A percentile compares a stretch with the other conserved stretches of the same genome.
Conservation (phyloP, 1,139 yeast genomes). For the Diutina neorugosa region DNA sequence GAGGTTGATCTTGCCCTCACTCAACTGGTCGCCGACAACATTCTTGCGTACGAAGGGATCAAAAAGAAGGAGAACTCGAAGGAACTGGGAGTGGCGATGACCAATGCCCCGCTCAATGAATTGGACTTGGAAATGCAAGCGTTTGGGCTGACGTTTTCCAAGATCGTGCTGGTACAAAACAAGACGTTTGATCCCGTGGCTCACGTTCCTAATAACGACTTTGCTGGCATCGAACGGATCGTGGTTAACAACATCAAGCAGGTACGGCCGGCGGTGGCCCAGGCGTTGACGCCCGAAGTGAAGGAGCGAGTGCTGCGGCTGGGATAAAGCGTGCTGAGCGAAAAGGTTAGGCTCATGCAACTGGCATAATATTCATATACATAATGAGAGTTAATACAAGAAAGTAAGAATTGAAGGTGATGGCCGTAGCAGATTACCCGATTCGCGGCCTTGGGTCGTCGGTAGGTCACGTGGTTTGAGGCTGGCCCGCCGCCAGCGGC, state of each 20-base stretch:
- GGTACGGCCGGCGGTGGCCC: slow-evolving; percentile 12
- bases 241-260: slow-evolving; percentile 20
- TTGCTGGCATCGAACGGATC: slow-evolving; percentile 17
- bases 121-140: slow-evolving; percentile 52
- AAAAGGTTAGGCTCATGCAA: neutral
- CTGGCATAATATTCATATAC: neutral
- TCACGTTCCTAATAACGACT: slow-evolving; percentile 24
- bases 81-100: slow-evolving; percentile 18
- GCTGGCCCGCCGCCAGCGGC: slow-evolving; percentile 4
- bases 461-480: slow-evolving; percentile 4
- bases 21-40: slow-evolving; percentile 36
- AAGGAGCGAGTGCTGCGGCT: neutral
- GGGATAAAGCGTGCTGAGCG: neutral
- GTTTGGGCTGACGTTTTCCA: slow-evolving; percentile 79
- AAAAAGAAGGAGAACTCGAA: slow-evolving; percentile 12
- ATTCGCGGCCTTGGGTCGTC: too few relatives aligned
- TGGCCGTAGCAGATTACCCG: too few relatives aligned
- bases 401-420: neutral
- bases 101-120: slow-evolving; percentile 29
- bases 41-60: slow-evolving; percentile 29
- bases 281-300: neutral
- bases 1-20: slow-evolving; percentile 34
- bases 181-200: slow-evolving; percentile 63
- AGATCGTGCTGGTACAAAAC: slow-evolving; percentile 48
- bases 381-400: neutral